phyloP scores from a whole-genome alignment of 495 filamentous ascomycete genomes.

The Monascus purpureus region DNA sequence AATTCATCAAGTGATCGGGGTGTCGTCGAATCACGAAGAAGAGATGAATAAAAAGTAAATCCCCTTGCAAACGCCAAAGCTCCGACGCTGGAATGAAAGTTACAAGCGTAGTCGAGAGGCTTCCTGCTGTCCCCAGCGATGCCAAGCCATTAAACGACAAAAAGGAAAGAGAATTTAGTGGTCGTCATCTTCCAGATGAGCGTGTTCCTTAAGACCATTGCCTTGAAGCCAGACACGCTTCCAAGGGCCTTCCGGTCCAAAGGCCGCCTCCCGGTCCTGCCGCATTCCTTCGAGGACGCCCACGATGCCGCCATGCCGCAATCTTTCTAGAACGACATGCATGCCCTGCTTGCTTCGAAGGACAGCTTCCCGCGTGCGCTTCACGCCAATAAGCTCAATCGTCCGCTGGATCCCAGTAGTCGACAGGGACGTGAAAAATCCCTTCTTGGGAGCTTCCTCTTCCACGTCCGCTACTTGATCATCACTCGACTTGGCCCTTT shows the following conservation, averaged over 20 bases:
- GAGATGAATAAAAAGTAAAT: too few species aligned
- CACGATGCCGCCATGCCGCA: conserved; percentile 70
- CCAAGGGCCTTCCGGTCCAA: conserved; percentile 33
- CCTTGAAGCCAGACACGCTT: conserved; percentile 33
- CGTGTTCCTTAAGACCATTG: conserved; percentile 12
- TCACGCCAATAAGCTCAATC: conserved; percentile 79
- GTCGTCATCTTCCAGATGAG: conserved; percentile 17
- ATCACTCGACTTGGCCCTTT: conserved; percentile 15
- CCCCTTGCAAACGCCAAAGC: neutral
- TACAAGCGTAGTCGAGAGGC: neutral
- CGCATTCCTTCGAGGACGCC: conserved; percentile 77
- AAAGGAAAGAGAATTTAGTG: conserved; percentile 7
- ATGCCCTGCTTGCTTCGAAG: conserved; percentile 87
- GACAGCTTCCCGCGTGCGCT: conserved; percentile 68
- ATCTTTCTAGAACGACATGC: conserved; percentile 78
- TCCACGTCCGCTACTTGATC: conserved; percentile 25
- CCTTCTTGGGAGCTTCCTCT: conserved; percentile 40
- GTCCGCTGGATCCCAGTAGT: conserved; percentile 71
- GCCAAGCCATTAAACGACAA: too few species aligned
- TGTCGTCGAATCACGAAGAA: too few species aligned
- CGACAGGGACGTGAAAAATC: conserved; percentile 60
- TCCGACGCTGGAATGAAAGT: neutral
- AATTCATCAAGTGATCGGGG: too few species aligned
- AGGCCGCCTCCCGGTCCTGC: conserved; percentile 42
- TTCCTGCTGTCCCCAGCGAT: neutral